These are phyloP conservation scores for Penicillium polonicum DNA, from an alignment of 2,329 filamentous ascomycete species.

Conservation along the genomic window DNA sequence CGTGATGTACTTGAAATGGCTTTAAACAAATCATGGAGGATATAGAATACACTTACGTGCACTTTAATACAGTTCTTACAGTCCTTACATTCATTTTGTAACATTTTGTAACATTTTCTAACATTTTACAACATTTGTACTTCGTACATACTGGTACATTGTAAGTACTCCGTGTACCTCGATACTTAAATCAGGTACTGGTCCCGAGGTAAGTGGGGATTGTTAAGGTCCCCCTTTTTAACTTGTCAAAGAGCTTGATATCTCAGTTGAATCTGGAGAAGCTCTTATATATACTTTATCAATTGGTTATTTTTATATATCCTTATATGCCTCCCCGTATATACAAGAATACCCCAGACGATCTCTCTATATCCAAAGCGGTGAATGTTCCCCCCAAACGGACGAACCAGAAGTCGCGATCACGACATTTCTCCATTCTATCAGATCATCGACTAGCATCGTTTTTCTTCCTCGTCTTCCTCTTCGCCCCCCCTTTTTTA, in stretches of 20 bases:
- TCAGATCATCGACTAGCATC: constrained; percentile 41
- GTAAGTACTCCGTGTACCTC: neutral
- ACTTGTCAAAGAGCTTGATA: neutral
- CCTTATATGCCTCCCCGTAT: too few species aligned
- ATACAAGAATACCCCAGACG: neutral
- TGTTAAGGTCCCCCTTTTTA: neutral
- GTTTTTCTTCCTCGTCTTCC: constrained; percentile 6
- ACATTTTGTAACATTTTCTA: neutral
- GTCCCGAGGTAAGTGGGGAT: neutral
- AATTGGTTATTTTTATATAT: neutral
- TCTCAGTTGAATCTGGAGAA: neutral
- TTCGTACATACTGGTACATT: neutral
- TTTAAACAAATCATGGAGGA: neutral
- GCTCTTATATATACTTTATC: neutral
- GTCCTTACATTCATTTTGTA: neutral
- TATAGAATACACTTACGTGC: neutral
- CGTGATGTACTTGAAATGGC: neutral
- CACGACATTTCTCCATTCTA: constrained; percentile 47
- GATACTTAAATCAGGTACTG: neutral
- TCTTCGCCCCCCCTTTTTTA: constrained; percentile 4
- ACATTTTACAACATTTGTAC: neutral
- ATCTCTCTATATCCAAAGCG: constrained; percentile 12
- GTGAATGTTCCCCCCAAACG: constrained; percentile 20
- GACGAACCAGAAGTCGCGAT: constrained; percentile 37
- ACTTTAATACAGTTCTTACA: neutral